Conservation (phyloP, 2,329 filamentous ascomycete species). For the Claviceps paspali region DNA sequence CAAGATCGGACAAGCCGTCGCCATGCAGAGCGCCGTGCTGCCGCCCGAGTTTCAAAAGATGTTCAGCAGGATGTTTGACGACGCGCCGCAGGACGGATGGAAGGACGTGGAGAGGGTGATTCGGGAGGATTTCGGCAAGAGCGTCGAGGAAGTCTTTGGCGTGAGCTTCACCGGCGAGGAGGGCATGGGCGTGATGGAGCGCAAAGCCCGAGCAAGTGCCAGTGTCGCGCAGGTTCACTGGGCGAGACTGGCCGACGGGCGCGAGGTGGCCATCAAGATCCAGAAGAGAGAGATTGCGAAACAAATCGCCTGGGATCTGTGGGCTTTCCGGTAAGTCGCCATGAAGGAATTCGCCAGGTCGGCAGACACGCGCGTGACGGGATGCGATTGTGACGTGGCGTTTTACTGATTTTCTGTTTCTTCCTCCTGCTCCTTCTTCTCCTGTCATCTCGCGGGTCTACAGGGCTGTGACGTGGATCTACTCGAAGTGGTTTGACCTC, state of each 20-base stretch:
- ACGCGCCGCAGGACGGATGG: slow-evolving; percentile 89
- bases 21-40: slow-evolving; percentile 90
- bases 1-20: slow-evolving; percentile 96
- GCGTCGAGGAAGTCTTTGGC: slow-evolving; percentile 81
- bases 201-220: slow-evolving; percentile 54
- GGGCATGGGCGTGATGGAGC: slow-evolving; percentile 48
- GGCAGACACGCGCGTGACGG: not conserved
- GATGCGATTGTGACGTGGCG: not conserved
- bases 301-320: slow-evolving; percentile 88
- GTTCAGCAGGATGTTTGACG: slow-evolving; percentile 95
- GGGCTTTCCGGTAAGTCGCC: slow-evolving; percentile 65
- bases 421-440: not conserved
- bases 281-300: slow-evolving; percentile 88
- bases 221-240: slow-evolving; percentile 96
- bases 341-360: not conserved
- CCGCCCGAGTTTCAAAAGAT: slow-evolving; percentile 92
- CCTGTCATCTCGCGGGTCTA: no score
- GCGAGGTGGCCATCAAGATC: slow-evolving; percentile 89
- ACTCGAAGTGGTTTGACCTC: slow-evolving; percentile 82
- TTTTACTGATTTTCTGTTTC: not conserved
- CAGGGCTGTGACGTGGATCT: slow-evolving; percentile 65
- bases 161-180: slow-evolving; percentile 64
- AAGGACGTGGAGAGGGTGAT: slow-evolving; percentile 73
- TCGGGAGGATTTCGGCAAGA: slow-evolving; percentile 72
- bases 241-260: slow-evolving; percentile 70